Base-by-base conservation (phyloP, 352 stramenopile genomes). In the Phytopythium helicoides region DNA sequence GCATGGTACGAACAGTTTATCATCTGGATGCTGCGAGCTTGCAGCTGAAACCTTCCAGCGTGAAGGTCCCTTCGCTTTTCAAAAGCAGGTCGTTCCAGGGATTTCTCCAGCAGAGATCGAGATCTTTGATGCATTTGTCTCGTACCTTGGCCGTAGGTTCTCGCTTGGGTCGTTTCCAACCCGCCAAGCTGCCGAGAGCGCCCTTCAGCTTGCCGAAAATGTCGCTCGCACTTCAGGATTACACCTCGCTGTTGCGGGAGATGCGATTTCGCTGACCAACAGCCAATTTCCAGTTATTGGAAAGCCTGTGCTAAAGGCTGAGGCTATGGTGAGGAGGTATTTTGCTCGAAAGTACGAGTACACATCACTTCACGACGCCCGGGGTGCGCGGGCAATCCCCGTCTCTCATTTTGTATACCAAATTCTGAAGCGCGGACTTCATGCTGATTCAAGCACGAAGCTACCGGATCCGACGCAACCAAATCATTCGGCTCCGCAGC, bases 311-410 rank as follows among this genome's bases (percentile, higher is more conserved):
- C 54, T 78, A 28, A 79, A 81, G 46, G 74, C 64, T 31, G 67
- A 86, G 28, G 52, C 58, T 23, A 55, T 81, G 16, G 48, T 76
- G 38, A 74, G 61, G 38, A 72, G 74, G 18, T 48, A 60, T 11
- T 68, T 86, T 16, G 62, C 62, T 25, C 72, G 72, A 14, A 81
- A 79, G 36, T 86, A 86, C 55, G 74, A 86, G 39, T 79, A 73
- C 34, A 67, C 61, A 5, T 76, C 56, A 35, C 21, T 73, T 26
- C 51, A 74, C 47, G 67, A 80, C 37, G 57, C 64, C 7, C 49
- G 42, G 38, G 66, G 71, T 6, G 44, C 65, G 25, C 82, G 68
- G 28, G 25, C 41, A 2, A 55, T 76, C 37, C 56, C 69, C 16
- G 60, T 86, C 22, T 86, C 74, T 2, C 67, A 83, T 23, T 68